Evolutionary conservation across 2,329 filamentous ascomycete genomes (phyloP).

Genomic region (Ceratocystiopsis minuta): DNA sequence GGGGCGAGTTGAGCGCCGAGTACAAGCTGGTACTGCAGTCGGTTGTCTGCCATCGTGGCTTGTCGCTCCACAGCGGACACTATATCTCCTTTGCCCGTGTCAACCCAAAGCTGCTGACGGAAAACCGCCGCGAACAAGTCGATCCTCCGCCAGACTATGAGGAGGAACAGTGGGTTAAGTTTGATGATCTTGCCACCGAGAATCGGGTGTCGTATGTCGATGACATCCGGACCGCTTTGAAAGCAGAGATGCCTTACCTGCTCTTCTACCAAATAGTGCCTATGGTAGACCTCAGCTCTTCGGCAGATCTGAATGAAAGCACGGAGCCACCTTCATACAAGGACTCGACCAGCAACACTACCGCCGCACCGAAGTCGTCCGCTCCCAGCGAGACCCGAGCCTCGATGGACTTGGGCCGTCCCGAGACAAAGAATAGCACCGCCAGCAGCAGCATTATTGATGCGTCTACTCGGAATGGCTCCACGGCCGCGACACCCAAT

Average conservation of each 20-base stretch:
- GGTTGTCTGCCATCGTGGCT: slow-evolving; percentile 79
- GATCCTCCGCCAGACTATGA: slow-evolving; percentile 48
- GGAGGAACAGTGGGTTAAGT: slow-evolving; percentile 70
- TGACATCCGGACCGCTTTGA: slow-evolving; percentile 57
- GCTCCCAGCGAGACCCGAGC: too few species aligned
- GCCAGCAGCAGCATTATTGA: slow-evolving; percentile 29
- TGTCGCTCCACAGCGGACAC: slow-evolving; percentile 73
- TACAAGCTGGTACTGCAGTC: slow-evolving; percentile 89
- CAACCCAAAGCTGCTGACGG: slow-evolving; percentile 41
- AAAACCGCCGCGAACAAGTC: slow-evolving; percentile 35
- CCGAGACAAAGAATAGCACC: slow-evolving; percentile 3
- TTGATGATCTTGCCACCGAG: slow-evolving; percentile 61
- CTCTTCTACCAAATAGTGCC: slow-evolving; percentile 91
- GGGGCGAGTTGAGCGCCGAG: slow-evolving; percentile 57
- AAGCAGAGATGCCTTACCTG: slow-evolving; percentile 80
- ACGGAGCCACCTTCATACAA: slow-evolving; percentile 41
- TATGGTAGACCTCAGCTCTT: slow-evolving; percentile 44
- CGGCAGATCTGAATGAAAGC: slow-evolving; percentile 28
- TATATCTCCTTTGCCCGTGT: slow-evolving; percentile 77
- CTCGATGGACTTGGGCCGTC: too few species aligned
- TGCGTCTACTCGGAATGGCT: slow-evolving; percentile 16
- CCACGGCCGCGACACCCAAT: slow-evolving; percentile 17
- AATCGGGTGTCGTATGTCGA: slow-evolving; percentile 60
- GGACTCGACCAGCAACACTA: slow-evolving; percentile 25
- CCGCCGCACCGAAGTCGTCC: too few species aligned